Evolutionary conservation across 345 rosid genomes (phyloP).

Genomic region (Arabis hirsuta): DNA sequence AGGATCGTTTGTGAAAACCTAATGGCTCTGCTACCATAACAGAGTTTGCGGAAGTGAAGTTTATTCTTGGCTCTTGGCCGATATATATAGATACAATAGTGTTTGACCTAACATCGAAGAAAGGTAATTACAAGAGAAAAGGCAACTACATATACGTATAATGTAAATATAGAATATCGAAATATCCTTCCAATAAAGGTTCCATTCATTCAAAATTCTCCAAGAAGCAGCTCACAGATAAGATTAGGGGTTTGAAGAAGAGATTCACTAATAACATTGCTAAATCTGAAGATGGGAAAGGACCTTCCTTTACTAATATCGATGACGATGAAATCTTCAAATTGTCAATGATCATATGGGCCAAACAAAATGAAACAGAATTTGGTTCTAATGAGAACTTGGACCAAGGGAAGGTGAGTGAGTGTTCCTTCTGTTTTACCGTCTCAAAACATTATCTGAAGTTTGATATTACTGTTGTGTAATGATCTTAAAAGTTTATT

Average conservation of each 20-base stretch:
- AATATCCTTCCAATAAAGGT: background rate
- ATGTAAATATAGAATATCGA: too few species aligned
- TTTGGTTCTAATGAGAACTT: background rate
- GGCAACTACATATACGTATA: too few species aligned
- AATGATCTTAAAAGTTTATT: background rate
- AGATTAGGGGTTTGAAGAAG: slow-evolving; percentile 22
- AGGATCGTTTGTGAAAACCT: too few species aligned
- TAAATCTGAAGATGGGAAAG: slow-evolving; percentile 5
- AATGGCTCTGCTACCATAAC: too few species aligned
- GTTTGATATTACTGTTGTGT: background rate
- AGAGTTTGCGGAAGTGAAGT: too few species aligned
- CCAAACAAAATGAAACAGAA: too few species aligned
- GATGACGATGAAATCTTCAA: slow-evolving; percentile 25
- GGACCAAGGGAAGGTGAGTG: slow-evolving; percentile 13
- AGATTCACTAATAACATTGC: background rate
- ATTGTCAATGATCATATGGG: slow-evolving; percentile 24
- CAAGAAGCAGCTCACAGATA: slow-evolving; percentile 11
- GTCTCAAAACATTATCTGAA: background rate
- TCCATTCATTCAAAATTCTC: background rate
- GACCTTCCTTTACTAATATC: background rate
- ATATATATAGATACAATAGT: too few species aligned
- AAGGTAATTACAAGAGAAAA: too few species aligned
- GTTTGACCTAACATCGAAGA: too few species aligned
- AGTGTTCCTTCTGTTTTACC: background rate
- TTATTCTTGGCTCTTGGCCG: too few species aligned